Evolutionary conservation across 371 early-diverging fungal genomes (phyloP), one percentile per base, ranked within the genome.

Genomic region (Ordospora pajunii): DNA sequence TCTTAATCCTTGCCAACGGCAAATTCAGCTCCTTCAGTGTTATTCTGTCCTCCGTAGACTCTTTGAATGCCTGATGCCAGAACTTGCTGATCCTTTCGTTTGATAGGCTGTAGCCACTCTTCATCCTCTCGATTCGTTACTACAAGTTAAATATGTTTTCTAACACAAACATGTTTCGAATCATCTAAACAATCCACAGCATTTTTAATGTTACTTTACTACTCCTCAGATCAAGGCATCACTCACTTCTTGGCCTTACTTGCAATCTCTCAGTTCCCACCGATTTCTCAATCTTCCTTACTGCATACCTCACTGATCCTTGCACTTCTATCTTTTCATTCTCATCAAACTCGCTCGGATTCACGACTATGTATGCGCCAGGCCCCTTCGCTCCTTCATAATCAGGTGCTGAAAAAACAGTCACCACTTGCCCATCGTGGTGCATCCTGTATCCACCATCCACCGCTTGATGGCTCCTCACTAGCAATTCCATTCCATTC

Each of bases 1-100:
- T 93, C 82, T 98, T 98, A 76, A 98, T 95, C 44, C 99, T 86
- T n/a, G 97, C 97, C 52, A 97, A 84, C 9, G 99, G 99, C 73
- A 98, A 84, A 25, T 89, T 88, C 78, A 96, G 92, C 43, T 88
- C 87, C 84, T 93, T 95, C 22, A 75, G 42, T 44, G 73, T 53
- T 4, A 76, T 11, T 2, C 21, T 68, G 7, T 43, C 49, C 2
- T 67, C 64, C 32, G 40, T 9, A 11, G 77, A 78, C 23, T 21
- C 70, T 12, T 62, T 70, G 32, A 75, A 64, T 37, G 67, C 45
- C 19, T 44, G 40, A 7, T 65, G 45, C 79, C 79, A 79, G 43
- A 73, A 79, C 37, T 32, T 42, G 42, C 54, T 65, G 19, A 77
- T 58, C 22, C 71, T 77, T 54, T 77, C 58, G 62, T 70, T 54